A percentile compares a stretch with the other conserved stretches of the same genome.
Evolutionary conservation across 2,329 filamentous ascomycete species (phyloP).

Genomic region (Calonectria fujianensis): DNA sequence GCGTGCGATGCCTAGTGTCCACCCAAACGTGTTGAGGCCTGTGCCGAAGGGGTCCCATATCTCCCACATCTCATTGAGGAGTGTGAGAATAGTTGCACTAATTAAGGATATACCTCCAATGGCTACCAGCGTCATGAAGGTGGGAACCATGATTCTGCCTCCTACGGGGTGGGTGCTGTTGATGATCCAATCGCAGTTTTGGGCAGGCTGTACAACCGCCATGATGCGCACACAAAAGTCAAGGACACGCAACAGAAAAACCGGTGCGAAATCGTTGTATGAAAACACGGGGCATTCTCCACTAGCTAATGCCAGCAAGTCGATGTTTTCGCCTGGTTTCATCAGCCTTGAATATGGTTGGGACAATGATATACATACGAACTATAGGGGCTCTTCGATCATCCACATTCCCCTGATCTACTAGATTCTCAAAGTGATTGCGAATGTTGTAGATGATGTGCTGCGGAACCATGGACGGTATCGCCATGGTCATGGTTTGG

Average conservation of each 20-base stretch:
- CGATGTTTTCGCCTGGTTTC: slow-evolving; percentile 51
- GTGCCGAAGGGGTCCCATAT: slow-evolving; percentile 54
- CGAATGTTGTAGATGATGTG: slow-evolving; percentile 54
- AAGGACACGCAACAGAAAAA: slow-evolving; percentile 45
- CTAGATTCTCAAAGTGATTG: slow-evolving; percentile 54
- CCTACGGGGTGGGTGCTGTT: slow-evolving; percentile 12
- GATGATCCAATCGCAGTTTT: slow-evolving; percentile 47
- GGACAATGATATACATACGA: slow-evolving; percentile 44
- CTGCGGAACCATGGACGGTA: slow-evolving; percentile 47
- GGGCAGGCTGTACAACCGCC: slow-evolving; percentile 41
- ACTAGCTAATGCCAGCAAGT: slow-evolving; percentile 48
- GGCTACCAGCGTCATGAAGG: neutral
- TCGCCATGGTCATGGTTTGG: slow-evolving; percentile 28
- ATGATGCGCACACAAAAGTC: slow-evolving; percentile 40
- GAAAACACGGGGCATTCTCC: slow-evolving; percentile 47
- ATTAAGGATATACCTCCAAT: slow-evolving; percentile 38
- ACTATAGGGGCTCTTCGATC: slow-evolving; percentile 46
- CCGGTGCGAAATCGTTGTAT: slow-evolving; percentile 46
- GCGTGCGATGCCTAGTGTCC: slow-evolving; percentile 54
- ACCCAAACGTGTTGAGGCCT: slow-evolving; percentile 51
- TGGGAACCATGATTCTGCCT: slow-evolving; percentile 23
- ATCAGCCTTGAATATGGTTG: neutral
- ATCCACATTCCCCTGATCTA: slow-evolving; percentile 47
- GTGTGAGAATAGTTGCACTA: slow-evolving; percentile 41
- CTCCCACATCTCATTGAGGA: slow-evolving; percentile 51